Conservation (phyloP, 306 rosid genomes). For the Crotalaria pallida region DNA sequence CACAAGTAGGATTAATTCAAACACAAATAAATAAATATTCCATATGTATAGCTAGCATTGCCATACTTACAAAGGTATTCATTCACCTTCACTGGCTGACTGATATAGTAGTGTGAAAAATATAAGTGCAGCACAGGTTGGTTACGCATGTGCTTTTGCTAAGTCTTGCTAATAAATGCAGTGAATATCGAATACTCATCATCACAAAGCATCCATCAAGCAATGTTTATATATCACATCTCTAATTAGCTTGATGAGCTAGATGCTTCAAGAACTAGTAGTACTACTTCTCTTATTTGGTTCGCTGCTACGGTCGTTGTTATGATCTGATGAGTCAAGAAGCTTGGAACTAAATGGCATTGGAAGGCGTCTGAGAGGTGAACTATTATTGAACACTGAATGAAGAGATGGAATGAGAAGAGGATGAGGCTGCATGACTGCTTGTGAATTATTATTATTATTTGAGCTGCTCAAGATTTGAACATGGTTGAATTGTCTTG, state of each 20-base stretch:
- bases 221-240: conserved; percentile 12
- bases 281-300: conserved; percentile 3
- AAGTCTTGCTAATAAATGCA: background rate
- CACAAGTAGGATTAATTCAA: conserved; percentile 14
- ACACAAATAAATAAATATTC: conserved; percentile 21
- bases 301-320: background rate
- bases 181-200: background rate
- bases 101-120: background rate
- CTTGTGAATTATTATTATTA: conserved; percentile 21
- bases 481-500: conserved; percentile 37
- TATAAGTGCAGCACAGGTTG: background rate
- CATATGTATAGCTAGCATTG: conserved; percentile 35
- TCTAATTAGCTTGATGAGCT: no score
- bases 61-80: conserved; percentile 18
- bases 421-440: conserved; percentile 26
- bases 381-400: background rate
- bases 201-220: background rate
- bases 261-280: conserved; percentile 23
- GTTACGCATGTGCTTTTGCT: background rate
- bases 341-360: conserved; percentile 36
- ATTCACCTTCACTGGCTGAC: background rate
- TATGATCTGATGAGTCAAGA: conserved; percentile 32
- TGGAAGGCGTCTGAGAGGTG: conserved; percentile 40
- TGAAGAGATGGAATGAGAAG: conserved; percentile 43
- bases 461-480: conserved; percentile 43